These are phyloP conservation scores for Stygiomarasmius scandens DNA, from an alignment of 1,284 basidiomycete genomes.

Conservation along the genomic window DNA sequence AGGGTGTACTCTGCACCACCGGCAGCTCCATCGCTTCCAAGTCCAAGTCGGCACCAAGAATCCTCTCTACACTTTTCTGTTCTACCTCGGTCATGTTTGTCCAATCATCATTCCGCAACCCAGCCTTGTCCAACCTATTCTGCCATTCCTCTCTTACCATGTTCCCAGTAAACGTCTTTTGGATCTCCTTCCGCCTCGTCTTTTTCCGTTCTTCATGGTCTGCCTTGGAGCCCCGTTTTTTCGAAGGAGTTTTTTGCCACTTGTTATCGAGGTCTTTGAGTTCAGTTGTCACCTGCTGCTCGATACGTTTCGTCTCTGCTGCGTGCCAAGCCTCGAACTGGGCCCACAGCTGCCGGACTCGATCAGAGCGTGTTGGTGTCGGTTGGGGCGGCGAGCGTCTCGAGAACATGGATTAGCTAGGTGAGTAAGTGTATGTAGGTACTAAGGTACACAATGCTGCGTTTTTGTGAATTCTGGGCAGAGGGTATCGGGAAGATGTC, in stretches of 20 bases:
- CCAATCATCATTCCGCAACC: conserved; percentile 17
- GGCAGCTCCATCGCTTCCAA: conserved; percentile 9
- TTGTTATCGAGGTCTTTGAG: conserved; percentile 12
- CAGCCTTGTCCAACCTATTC: conserved; percentile 11
- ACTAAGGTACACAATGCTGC: background rate
- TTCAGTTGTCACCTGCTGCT: conserved; percentile 2
- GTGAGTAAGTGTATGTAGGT: too few species aligned
- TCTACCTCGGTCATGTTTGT: conserved; percentile 15
- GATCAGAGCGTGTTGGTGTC: conserved; percentile 8
- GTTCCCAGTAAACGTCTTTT: conserved; percentile 12
- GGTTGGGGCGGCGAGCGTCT: conserved; percentile 1
- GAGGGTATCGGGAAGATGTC: conserved; percentile 5
- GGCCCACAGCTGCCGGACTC: conserved; percentile 12
- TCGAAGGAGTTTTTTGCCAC: background rate
- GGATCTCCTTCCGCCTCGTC: conserved; percentile 6
- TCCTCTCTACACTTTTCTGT: conserved; percentile 14
- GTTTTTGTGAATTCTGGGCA: conserved; percentile 7
- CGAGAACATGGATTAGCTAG: background rate
- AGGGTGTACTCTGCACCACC: background rate
- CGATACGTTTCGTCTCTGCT: conserved; percentile 6
- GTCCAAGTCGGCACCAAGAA: conserved; percentile 17
- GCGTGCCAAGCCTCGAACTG: conserved; percentile 16
- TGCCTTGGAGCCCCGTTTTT: conserved; percentile 8
- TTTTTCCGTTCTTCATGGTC: conserved; percentile 13
- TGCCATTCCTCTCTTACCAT: conserved; percentile 17